Evolutionary conservation across 2,329 filamentous ascomycete species (phyloP), one percentile per base, ranked within the genome.

Genomic region (Alternaria infectoria): DNA sequence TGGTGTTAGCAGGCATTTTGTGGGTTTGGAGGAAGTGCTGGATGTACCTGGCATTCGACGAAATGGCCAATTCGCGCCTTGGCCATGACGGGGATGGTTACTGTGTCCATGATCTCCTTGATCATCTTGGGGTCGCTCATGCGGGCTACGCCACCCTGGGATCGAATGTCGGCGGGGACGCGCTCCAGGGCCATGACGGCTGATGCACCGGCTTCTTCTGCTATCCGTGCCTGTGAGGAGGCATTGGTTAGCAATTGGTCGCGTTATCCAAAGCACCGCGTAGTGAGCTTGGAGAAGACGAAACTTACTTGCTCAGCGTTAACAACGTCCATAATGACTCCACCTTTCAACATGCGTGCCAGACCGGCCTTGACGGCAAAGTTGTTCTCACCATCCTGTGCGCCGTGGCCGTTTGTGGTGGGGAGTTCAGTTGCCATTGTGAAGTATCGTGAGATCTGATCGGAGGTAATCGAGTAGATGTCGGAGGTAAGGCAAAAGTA

Each of bases 101-200:
- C 96, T 44, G 93, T 90, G 4, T 87, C 89, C 89, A 97, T 96
- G 80, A 99, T 98, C 81, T 94, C 92, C 83, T 91, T 91, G 86
- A 98, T 98, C 88, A 97, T 92, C 74, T 87, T 85, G 2, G 96
- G 96, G 83, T 98, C 95, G 3, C 92, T 96, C 96, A 99, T 99
- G 81, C 96, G 91, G 12, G 93, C 93, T 21, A 99, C 96, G 77
- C 96, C 96, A 73, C 96, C 96, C 80, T 97, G 87, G 65, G 86
- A 90, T 73, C 96, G 90, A 81, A 99, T 99, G 82, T 99, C 96
- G 74, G 96, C 95, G 55, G 96, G 96, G 54, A 98, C 96, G 69
- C 96, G 91, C 87, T 98, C 96, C 66, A 99, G 90, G 43, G 96
- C 96, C 96, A 99, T 99, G 84, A 99, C 96, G 78, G 96, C 96